Base-by-base conservation (phyloP, 495 filamentous ascomycete genomes). In the Darksidea phi region DNA sequence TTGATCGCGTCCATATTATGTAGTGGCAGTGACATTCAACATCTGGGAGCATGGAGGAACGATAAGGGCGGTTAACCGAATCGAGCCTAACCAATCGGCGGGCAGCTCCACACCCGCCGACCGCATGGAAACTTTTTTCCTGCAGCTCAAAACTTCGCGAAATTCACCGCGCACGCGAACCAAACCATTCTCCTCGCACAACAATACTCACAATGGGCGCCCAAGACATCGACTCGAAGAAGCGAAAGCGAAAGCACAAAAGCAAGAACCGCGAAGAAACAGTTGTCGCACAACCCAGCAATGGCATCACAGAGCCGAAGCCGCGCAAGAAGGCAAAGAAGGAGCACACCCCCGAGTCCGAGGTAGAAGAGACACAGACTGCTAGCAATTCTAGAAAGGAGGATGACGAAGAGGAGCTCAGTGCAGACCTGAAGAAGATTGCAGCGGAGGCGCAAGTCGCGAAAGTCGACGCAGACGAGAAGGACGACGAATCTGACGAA, bases 201-300 rank as follows among this genome's bases (percentile, higher is more conserved):
- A 51, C 32, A 45, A 37, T 20, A 36, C 23, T 43, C 41, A 62
- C 51, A 3, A 72, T 71, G 70, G 66, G 61, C 18, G 38, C 36
- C 36, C 26, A 58, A n/a, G 68, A 69, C 18, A 37, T 64, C 50
- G 55, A 69, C 10, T 54, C 65, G 5, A 71, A 70, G 61, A 73
- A 73, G 58, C 66, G 70, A 48, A 72, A 72, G 68, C 42, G 70
- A 37, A 72, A 69, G 63, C 70, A 71, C 56, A 68, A 66, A 43
- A 61, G 53, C 48, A 59, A 56, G 38, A 68, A 67, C 36, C 13
- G 17, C 36, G 57, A 51, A 18, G 49, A 57, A 37, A 50, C 54
- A 17, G 47, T 23, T 24, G 48, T 25, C 18, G 48, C 47, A 2
- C 1, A 21, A 32, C n/a, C 54, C 8, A 59, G 34, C 42, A 68